Base-by-base conservation (phyloP, 306 rosid genomes). In the Citrullus colocynthis region DNA sequence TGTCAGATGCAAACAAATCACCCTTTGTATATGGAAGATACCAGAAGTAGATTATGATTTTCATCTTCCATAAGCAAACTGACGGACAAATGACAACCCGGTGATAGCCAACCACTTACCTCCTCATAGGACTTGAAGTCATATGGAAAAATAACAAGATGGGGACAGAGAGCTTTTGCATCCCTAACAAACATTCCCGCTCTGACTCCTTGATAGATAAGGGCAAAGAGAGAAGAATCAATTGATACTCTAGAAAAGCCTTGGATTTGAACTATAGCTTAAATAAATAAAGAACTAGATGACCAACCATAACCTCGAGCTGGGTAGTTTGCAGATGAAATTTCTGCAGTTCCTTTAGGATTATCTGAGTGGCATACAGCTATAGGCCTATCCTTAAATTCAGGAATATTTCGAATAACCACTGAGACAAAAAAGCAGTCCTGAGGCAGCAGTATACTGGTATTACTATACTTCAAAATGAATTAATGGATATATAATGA, bases 251-350 rank as follows among this genome's bases (percentile, higher is more conserved):
- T 80, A 82, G 32, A 57, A 45, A 60, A 71, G 9, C 42, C 72
- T 21, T 74, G 39, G 16, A 65, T 72, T 66, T 49, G 74, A 60
- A 48, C 37, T 17, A 24, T 15, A 60, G 80, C 9, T 63, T 42
- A 60, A 8, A 6, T 14, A 28, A 7, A 44, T 60, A 77, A 14
- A 78, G 60, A 60, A 32, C 32, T 10, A 76, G 84, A 55, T 81
- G 78, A 82, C 91, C 66, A 82, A 91, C 97, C 97, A 86, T 88
- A 92, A 82, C 84, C 82, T 74, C 98, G 93, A 79, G 98, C 98
- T 62, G 97, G 97, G 84, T 94, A 94, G 83, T 94, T 94, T 48
- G 97, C 97, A 79, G 98, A 94, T 75, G 98, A 94, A 86, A 94
- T 90, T 87, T 92, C 98, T 83, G 97, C 86, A 59, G 97, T 94